Evolutionary conservation across 208 protist genomes (phyloP), one percentile per base, ranked within the genome.

Genomic region (Trypanosoma platydactyli): DNA sequence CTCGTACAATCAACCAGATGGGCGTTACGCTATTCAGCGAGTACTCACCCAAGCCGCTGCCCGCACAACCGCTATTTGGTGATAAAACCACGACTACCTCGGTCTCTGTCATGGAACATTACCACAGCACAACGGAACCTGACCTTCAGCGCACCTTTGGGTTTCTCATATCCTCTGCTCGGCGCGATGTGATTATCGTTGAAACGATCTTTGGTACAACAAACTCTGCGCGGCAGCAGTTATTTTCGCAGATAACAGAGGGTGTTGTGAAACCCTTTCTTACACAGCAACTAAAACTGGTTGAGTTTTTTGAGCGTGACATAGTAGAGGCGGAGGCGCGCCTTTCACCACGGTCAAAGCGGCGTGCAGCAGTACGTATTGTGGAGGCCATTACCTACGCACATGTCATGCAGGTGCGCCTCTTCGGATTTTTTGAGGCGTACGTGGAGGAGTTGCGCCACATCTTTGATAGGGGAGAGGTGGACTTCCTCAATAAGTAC

Each of bases 191-290:
- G 1, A 81, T 92, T 46, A 71, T 92, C 22, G 89, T 95, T 3
- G 86, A 95, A 65, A 88, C 86, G 1, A 84, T 92, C 53, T 92
- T 92, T 58, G 89, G 89, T 45, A 90, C 72, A 46, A 86, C 79
- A 20, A 79, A 79, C 68, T 88, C 80, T 13, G 83, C 85, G 12
- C 83, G 86, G 0, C 89, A 92, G 64, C 89, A 95, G 78, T 72
- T 95, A 16, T 80, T 95, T 30, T 65, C 74, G 5, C 70, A 81
- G 48, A 81, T 92, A 11, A 92, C 81, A 18, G 86, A 95, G 27
- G 77, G 80, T 38, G 89, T 95, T 5, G 80, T 95, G 58, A 84
- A 82, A 56, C 89, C 77, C 22, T 92, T 92, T 58, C 64, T 93
- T 7, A 81, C 61, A 29, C 82, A 95, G 52, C 86, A 93, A 51